Percentiles rank a stretch among this genome's conserved stretches.
These are phyloP conservation scores for Chlorella sp. DNA, from an alignment of 139 green algal genomes.

Conservation along the genomic window DNA sequence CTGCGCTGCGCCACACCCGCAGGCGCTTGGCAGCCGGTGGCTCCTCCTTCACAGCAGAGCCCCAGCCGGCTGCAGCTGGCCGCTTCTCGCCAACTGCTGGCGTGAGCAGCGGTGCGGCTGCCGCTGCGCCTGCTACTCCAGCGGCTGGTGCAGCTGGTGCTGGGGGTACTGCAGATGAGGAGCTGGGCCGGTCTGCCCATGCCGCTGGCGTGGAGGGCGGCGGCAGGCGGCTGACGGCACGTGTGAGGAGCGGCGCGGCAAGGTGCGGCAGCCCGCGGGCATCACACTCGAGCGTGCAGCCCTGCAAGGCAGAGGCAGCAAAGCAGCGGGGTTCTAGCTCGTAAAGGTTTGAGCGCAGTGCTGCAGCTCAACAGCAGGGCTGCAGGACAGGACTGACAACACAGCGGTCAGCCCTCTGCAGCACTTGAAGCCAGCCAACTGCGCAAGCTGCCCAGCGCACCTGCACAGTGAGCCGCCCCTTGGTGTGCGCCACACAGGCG, in stretches of 20 bases:
- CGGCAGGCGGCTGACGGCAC: conserved; percentile 8
- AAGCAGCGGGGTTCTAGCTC: too few relatives aligned
- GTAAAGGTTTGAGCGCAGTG: neutral
- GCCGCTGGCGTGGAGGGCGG: neutral
- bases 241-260: conserved; percentile 15
- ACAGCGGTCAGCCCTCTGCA: too few relatives aligned
- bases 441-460: neutral
- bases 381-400: too few relatives aligned
- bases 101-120: too few relatives aligned
- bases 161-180: neutral
- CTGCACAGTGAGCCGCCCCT: conserved; percentile 32
- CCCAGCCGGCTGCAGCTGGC: neutral
- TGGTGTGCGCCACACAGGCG: conserved; percentile 30
- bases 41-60: neutral
- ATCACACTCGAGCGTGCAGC: conserved; percentile 33
- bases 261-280: conserved; percentile 26
- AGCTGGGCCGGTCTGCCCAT: too few relatives aligned
- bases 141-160: neutral
- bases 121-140: neutral
- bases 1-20: neutral
- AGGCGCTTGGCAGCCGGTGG: neutral
- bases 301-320: neutral
- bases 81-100: neutral
- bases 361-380: too few relatives aligned
- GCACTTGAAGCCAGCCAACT: too few relatives aligned